Conservation (phyloP, 441 rosid species). For the Populus tomentosa region DNA sequence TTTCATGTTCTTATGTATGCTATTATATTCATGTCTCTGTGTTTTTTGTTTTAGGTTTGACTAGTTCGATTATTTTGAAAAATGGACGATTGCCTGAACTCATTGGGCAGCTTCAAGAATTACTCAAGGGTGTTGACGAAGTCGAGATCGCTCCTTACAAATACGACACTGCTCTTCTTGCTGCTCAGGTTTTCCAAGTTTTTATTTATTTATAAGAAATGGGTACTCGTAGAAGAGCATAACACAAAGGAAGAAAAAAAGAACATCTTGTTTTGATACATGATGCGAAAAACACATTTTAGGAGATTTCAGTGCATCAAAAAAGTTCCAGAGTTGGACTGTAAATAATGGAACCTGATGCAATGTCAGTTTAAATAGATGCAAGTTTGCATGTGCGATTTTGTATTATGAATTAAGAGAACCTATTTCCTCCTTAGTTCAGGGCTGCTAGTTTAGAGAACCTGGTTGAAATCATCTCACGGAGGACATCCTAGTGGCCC, state of each 20-base stretch:
- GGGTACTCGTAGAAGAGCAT: neutral
- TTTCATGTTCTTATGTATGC: constrained; percentile 1
- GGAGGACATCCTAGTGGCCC: neutral
- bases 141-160: constrained; percentile 49
- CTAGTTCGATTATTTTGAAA: no score
- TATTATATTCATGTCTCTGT: neutral
- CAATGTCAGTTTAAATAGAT: neutral
- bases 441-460: neutral
- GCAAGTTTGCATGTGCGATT: neutral
- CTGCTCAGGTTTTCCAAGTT: constrained; percentile 60
- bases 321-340: neutral
- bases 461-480: neutral
- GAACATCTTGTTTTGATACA: neutral
- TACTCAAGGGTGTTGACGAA: constrained; percentile 67
- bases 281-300: neutral
- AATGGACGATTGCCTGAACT: constrained; percentile 74
- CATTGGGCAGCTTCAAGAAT: constrained; percentile 75
- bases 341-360: neutral
- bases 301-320: neutral
- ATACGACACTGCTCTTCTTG: constrained; percentile 53
- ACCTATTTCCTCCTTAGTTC: neutral
- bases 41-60: constrained; percentile 46
- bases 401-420: neutral
- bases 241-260: neutral
- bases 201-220: neutral